These are phyloP conservation scores for Salix dunnii DNA, from an alignment of 345 rosid species.

Conservation along the genomic window DNA sequence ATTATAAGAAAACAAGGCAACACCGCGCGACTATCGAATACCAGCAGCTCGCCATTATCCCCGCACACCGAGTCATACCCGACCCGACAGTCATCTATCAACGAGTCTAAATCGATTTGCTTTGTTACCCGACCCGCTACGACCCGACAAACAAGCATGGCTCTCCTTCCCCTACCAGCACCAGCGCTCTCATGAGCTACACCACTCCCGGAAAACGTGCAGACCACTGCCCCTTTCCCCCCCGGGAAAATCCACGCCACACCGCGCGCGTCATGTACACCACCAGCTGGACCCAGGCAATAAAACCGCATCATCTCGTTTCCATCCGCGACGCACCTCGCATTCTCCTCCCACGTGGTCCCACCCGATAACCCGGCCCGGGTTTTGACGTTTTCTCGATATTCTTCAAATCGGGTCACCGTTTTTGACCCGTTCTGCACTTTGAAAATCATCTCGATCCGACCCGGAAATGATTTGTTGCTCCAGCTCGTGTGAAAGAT, in stretches of 20 bases:
- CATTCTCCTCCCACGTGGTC: constrained; percentile 56
- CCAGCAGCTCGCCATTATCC: constrained; percentile 74
- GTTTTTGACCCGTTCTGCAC: constrained; percentile 76
- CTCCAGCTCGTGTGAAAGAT: constrained; percentile 95
- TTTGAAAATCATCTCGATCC: constrained; percentile 82
- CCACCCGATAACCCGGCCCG: constrained; percentile 38
- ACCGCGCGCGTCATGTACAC: constrained; percentile 13
- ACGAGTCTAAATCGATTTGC: constrained; percentile 39
- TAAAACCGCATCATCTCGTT: constrained; percentile 96
- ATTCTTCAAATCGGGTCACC: constrained; percentile 80
- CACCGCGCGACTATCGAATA: constrained; percentile 82
- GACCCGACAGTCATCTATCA: constrained; percentile 36
- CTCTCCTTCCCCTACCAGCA: constrained; percentile 77
- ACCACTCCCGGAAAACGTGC: constrained; percentile 76
- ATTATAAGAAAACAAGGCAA: constrained; percentile 92
- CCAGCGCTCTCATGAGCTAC: constrained; percentile 80
- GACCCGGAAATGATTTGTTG: constrained; percentile 67
- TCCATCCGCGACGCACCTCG: constrained; percentile 86
- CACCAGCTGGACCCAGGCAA: constrained; percentile 64
- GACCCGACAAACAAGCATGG: constrained; percentile 91
- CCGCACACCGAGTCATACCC: constrained; percentile 91
- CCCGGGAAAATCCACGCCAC: constrained; percentile 61
- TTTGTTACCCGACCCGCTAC: constrained; percentile 81
- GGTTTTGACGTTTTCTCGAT: constrained; percentile 64
- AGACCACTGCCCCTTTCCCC: constrained; percentile 55